These are phyloP conservation scores for Pichia heedii DNA, from an alignment of 805 yeast genomes.

Conservation along the genomic window DNA sequence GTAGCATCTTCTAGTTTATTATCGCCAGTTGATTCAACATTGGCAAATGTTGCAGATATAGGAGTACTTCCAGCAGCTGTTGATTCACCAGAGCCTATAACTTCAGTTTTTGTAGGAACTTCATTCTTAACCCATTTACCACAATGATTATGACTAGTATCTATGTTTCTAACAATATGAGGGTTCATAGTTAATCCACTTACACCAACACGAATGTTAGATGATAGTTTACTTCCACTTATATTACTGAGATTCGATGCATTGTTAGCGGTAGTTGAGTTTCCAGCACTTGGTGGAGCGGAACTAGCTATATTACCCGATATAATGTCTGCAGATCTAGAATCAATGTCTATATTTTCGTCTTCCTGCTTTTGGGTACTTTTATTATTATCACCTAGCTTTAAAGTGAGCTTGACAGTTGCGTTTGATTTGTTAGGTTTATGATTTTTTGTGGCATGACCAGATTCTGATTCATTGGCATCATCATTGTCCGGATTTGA, in stretches of 20 bases:
- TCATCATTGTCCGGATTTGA: neutral
- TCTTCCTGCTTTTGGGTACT: neutral
- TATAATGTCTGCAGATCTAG: neutral
- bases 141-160: slow-evolving; percentile 12
- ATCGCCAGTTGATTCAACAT: neutral
- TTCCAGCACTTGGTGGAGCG: neutral
- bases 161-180: slow-evolving; percentile 20
- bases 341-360: neutral
- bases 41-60: neutral
- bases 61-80: slow-evolving; percentile 11
- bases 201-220: slow-evolving; percentile 12
- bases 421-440: neutral
- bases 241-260: neutral
- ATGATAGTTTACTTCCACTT: neutral
- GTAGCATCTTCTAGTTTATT: neutral
- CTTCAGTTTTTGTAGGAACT: no score
- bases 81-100: no score
- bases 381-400: slow-evolving; percentile 1
- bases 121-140: slow-evolving; percentile 8
- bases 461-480: neutral
- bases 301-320: neutral
- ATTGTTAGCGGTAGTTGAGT: neutral
- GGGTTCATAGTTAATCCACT: slow-evolving; percentile 23
- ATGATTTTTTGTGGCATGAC: neutral
- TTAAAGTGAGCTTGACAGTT: slow-evolving; percentile 4